Base-by-base conservation (phyloP, 768 basidiomycete species). In the Lyophyllum atratum region DNA sequence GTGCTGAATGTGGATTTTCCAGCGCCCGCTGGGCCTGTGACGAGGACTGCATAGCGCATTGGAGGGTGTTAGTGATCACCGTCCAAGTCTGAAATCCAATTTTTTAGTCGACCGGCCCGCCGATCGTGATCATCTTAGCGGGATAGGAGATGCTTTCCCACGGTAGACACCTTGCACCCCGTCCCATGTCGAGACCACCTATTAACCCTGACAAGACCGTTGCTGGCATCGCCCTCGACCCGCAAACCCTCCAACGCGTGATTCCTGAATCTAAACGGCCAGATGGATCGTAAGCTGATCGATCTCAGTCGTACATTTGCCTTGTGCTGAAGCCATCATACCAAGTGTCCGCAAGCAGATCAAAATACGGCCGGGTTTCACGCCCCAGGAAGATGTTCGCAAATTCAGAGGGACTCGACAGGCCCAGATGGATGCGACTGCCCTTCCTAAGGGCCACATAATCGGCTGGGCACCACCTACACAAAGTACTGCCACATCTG, bases 1-100 rank as follows among this genome's bases (percentile, higher is more conserved):
- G 83, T 78, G 64, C 92, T 90, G 67, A 99, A 96, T 0, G 97
- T 98, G 0, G 94, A 93, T 77, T 99, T 99, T 49, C 97, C 97
- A 14, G 97, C 94, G 49, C 97, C 97, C 2, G 97, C 97, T 47
- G 97, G 97, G n/a, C 97, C 97, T 54, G 89, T 91, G 49, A 94
- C 84, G 45, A 94, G 82, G 26, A 93, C 87, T 7, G 92, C 92
- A 75, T 94, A 94, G 58, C 92, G 88, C 92, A 94, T 94, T 40
- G 50, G 61, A 46, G 25, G 21, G 33, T 44, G 19, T 29, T n/a
- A n/a, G n/a, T n/a, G n/a, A n/a, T n/a, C n/a, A n/a, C n/a, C n/a
- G n/a, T n/a, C n/a, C n/a, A n/a, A n/a, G n/a, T n/a, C n/a, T n/a
- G n/a, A n/a, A n/a, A n/a, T n/a, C n/a, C 21, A 34, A 37, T 39